phyloP scores from a whole-genome alignment of 2,329 filamentous ascomycete species.

The Chaetothyriales sp. region DNA sequence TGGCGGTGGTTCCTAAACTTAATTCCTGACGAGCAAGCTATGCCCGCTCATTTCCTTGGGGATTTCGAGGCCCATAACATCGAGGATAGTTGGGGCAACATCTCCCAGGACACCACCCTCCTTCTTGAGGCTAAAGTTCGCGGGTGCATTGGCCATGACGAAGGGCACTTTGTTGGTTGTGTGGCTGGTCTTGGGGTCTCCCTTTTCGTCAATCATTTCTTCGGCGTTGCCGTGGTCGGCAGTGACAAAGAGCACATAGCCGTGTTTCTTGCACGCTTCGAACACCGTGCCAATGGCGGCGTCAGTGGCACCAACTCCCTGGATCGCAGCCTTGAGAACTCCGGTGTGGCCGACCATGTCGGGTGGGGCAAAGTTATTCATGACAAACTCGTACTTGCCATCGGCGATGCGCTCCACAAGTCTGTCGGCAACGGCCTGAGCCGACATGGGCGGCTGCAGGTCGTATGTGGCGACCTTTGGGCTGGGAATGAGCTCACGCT shows the following conservation, averaged over 20 bases:
- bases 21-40: conserved; percentile 63
- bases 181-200: conserved; percentile 94
- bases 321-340: conserved; percentile 83
- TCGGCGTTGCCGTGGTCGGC: conserved; percentile 96
- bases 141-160: conserved; percentile 90
- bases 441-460: conserved; percentile 88
- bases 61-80: conserved; percentile 76
- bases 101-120: conserved; percentile 83
- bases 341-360: conserved; percentile 99
- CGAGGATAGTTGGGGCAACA: conserved; percentile 86
- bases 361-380: conserved; percentile 99
- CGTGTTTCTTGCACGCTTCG: conserved; percentile 83
- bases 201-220: conserved; percentile 94
- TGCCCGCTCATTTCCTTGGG: conserved; percentile 83
- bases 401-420: conserved; percentile 74
- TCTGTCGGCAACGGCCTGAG: conserved; percentile 75
- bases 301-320: conserved; percentile 75
- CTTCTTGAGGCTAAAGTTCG: conserved; percentile 72
- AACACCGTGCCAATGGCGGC: conserved; percentile 85
- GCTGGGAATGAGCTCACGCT: conserved; percentile 82
- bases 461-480: conserved; percentile 96
- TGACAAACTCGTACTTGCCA: conserved; percentile 84
- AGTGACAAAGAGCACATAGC: conserved; percentile 89
- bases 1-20: conserved; percentile 3
- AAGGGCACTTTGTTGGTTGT: conserved; percentile 96